These are phyloP conservation scores for Dipodascus albidus DNA, from an alignment of 805 yeast genomes.

Conservation along the genomic window DNA sequence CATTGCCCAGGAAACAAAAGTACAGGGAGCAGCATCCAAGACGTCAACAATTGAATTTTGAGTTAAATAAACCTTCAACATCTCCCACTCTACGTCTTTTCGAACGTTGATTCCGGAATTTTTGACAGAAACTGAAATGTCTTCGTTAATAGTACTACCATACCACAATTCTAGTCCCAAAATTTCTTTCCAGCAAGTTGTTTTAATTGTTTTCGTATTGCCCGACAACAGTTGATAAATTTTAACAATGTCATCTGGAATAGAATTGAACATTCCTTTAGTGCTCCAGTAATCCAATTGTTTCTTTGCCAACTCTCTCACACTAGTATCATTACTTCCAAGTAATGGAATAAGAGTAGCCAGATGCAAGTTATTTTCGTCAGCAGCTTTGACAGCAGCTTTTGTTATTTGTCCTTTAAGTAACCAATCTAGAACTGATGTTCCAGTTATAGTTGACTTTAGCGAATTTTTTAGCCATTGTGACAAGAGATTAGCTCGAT, in stretches of 20 bases:
- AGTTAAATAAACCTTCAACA: conserved; percentile 12
- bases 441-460: conserved; percentile 8
- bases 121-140: conserved; percentile 15
- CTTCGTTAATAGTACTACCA: conserved; percentile 26
- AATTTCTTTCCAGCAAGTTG: conserved; percentile 55
- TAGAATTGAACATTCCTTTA: conserved; percentile 29
- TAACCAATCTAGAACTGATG: conserved; percentile 24
- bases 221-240: conserved; percentile 52
- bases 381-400: conserved; percentile 52
- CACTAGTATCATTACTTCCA: conserved; percentile 57
- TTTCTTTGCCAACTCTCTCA: conserved; percentile 39
- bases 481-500: conserved; percentile 37
- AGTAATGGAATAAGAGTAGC: conserved; percentile 57
- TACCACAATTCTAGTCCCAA: conserved; percentile 53
- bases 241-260: conserved; percentile 45
- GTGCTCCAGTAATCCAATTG: conserved; percentile 62
- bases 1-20: neutral
- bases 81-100: conserved; percentile 5
- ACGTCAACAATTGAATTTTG: conserved; percentile 9
- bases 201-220: conserved; percentile 29
- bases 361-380: conserved; percentile 56
- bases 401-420: conserved; percentile 11
- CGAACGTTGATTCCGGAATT: conserved; percentile 4
- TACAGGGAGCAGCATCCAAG: neutral
- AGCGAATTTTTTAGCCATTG: conserved; percentile 46